Evolutionary conservation across 805 yeast genomes (phyloP), one percentile per base, ranked within the genome.

Genomic region (Teunomyces gatunensis): DNA sequence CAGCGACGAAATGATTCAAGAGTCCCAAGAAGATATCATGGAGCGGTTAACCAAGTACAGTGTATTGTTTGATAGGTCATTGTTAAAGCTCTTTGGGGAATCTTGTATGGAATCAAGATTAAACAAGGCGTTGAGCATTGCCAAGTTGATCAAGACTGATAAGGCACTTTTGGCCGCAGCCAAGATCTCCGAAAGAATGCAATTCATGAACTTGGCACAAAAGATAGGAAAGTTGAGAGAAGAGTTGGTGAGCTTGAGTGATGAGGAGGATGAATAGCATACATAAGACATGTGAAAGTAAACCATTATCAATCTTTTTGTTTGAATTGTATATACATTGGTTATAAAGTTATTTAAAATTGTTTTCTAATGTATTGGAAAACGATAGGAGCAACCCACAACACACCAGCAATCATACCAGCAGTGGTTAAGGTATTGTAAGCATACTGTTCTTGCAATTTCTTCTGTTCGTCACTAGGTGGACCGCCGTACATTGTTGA

Each of bases 121-220:
- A 35, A 77, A 77, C 45, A 85, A 84, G 63, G 94, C 96, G 1
- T 71, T 81, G 51, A 83, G 85, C 29, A 63, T 94, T 25, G 90
- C 82, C 6, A 77, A 74, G 50, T 81, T 86, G 58, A 72, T 92
- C 55, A 80, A 82, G 55, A 85, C 83, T 54, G 92, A 87, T 51
- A 83, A 85, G 54, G 95, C 96, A 2, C 69, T 91, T 52, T 77
- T 76, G 47, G 97, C 97, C 0, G 96, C 97, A 1, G 72, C 80
- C 11, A 86, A 86, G 65, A 87, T 92, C 46, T 89, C 96, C 0
- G 87, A 87, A 58, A 77, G 96, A 49, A 65, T 69, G 54, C 71
- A 65, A 47, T 70, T 63, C 44, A 47, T 57, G 12, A 68, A 64
- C 34, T 63, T 73, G 49, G 73, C 73, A 6, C 56, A 51, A 33